Base-by-base conservation (phyloP, 1,284 basidiomycete species). In the Boletus sp. region DNA sequence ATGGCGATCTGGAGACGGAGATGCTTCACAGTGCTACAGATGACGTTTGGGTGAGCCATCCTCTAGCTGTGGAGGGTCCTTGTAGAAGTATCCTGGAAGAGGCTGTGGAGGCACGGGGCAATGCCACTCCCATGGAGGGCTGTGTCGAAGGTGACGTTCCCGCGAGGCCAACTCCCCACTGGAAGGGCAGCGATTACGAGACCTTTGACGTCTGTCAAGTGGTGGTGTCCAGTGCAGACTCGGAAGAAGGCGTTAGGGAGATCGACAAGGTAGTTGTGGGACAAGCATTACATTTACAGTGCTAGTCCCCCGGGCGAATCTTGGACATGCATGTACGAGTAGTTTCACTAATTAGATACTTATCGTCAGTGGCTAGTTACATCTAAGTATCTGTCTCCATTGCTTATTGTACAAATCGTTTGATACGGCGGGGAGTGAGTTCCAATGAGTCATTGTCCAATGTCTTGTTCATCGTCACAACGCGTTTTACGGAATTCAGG, bases 1-100 rank as follows among this genome's bases (percentile, higher is more conserved):
- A 71, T 48, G 59, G 59, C 11, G 69, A 71, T 43, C 31, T 71
- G 55, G 67, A 71, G 62, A 47, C 54, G 19, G 71, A 69, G 61
- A 75, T 74, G 72, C 28, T 71, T 25, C 65, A 74, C 25, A 71
- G 67, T 13, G 68, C 67, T 21, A 57, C 48, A 30, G 54, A 63
- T 49, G 64, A 71, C 49, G 25, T 57, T 10, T 67, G 62, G 61
- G 6, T 50, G 21, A 54, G 58, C 2, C 68, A 49, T 43, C 16
- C 28, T 2, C 23, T 67, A 10, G 61, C 52, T 54, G 13, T 71
- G n/a, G 69, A 50, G 40, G 58, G 56, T 35, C 51, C 51, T 47
- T 43, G n/a, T 55, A 62, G 43, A 17, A 35, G 33, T 2, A 17
- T 55, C 14, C 21, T 47, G 19, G 62, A 51, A 23, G 61, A 51